These are phyloP conservation scores for Spathaspora sp. DNA, from an alignment of 805 yeast genomes.

Conservation along the genomic window DNA sequence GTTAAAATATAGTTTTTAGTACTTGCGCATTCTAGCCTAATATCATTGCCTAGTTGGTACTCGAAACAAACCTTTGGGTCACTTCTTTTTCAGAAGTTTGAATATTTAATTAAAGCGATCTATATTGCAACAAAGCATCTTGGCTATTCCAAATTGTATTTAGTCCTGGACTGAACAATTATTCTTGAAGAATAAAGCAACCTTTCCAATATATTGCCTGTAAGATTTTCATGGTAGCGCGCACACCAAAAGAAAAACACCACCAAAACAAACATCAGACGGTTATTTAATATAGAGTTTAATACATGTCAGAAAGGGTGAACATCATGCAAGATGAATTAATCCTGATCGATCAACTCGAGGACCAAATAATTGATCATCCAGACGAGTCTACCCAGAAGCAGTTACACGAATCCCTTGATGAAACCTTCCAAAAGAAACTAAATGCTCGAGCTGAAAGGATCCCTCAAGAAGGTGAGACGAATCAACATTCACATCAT, in stretches of 20 bases:
- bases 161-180: no score
- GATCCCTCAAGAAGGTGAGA: conserved; percentile 12
- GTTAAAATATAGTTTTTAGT: no score
- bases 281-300: neutral
- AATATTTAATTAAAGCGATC: no score
- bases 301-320: neutral
- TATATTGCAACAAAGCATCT: no score
- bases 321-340: conserved; percentile 20
- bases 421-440: conserved; percentile 40
- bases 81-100: no score
- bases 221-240: no score
- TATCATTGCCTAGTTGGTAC: no score
- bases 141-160: no score
- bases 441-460: conserved; percentile 41
- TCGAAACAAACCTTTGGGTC: no score
- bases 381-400: conserved; percentile 31
- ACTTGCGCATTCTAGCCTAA: no score
- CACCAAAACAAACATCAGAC: neutral
- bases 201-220: no score
- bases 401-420: conserved; percentile 29
- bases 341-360: conserved; percentile 42
- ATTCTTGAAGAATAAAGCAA: no score
- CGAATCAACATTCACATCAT: neutral
- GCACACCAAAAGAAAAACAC: neutral
- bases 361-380: conserved; percentile 44